Base-by-base conservation (phyloP, 371 early-diverging fungal species). In the Mucor indicus region DNA sequence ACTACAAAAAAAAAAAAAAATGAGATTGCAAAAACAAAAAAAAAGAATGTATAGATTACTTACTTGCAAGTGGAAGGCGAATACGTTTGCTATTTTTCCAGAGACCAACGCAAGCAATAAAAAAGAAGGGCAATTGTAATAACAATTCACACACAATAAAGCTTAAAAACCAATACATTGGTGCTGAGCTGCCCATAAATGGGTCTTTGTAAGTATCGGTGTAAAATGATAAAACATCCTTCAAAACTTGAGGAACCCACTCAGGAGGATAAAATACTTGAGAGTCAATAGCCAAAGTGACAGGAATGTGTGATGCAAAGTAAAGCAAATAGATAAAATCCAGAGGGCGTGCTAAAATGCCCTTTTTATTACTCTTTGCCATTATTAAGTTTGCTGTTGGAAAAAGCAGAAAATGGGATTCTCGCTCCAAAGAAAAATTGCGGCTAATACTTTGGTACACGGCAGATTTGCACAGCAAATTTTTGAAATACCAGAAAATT, bases 101-200 rank as follows among this genome's bases (percentile, higher is more conserved):
- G 12, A 85, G 55, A 1, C 74, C 72, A 44, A 60, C 48, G 17
- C 62, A 67, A n/a, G 79, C 83, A 32, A 68, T 67, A 50, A 85
- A 73, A 53, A 87, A 85, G 57, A 87, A 80, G 0, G 87, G 87
- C 6, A 84, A 57, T 56, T 87, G 87, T n/a, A 83, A n/a, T 5
- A 78, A 8, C 1, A 75, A 45, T 62, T 87, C 87, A 58, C 68
- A 64, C 4, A 38, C 61, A 19, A 80, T 42, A 40, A 87, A 70
- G 29, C 75, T 64, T 21, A 59, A 40, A 60, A 83, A 84, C 87
- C 87, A 87, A 21, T 51, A 53, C 19, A 58, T 36, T 13, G 63
- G 62, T 2, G 55, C 48, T 8, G 52, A 37, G 17, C 59, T 50
- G 12, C 62, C 66, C 70, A 84, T 73, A 25, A 86, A 69, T 24